Percentiles rank a stretch among this genome's conserved stretches.
phyloP scores from a whole-genome alignment of 192 early-diverging fungal genomes.

The Entomortierella lignicola region DNA sequence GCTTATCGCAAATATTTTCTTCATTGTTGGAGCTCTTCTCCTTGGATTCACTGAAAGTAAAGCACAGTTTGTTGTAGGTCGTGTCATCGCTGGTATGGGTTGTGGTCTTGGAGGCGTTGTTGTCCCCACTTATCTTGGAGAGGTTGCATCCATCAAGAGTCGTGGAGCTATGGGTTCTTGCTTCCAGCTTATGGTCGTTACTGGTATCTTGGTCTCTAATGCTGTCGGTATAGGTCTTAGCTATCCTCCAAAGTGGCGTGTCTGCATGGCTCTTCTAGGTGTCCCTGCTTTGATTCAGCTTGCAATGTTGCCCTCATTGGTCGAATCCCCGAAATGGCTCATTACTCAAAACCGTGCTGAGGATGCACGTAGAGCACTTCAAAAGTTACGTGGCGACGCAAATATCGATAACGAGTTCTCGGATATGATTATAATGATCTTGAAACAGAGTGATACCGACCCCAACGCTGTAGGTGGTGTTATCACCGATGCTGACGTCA shows the following conservation, averaged over 20 bases:
- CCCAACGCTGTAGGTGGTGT: neutral
- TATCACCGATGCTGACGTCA: conserved; percentile 16
- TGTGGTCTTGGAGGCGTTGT: conserved; percentile 74
- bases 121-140: conserved; percentile 78
- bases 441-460: conserved; percentile 47
- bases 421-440: conserved; percentile 68
- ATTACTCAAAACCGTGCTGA: conserved; percentile 71
- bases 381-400: conserved; percentile 61
- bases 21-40: conserved; percentile 72
- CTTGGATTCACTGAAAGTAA: conserved; percentile 70
- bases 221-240: conserved; percentile 71
- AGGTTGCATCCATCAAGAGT: conserved; percentile 77
- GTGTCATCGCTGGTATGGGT: conserved; percentile 77
- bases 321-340: conserved; percentile 83
- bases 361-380: conserved; percentile 66
- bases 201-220: conserved; percentile 82
- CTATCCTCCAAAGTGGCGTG: conserved; percentile 75
- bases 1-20: conserved; percentile 75
- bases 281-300: conserved; percentile 70
- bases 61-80: conserved; percentile 77
- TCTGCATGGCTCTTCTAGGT: conserved; percentile 72
- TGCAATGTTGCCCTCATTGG: conserved; percentile 70
- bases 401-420: conserved; percentile 72
- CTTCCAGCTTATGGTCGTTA: conserved; percentile 81
- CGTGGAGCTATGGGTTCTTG: conserved; percentile 79